Evolutionary conservation across 371 early-diverging fungal species (phyloP).

Genomic region (Syncephalastrum monosporum): DNA sequence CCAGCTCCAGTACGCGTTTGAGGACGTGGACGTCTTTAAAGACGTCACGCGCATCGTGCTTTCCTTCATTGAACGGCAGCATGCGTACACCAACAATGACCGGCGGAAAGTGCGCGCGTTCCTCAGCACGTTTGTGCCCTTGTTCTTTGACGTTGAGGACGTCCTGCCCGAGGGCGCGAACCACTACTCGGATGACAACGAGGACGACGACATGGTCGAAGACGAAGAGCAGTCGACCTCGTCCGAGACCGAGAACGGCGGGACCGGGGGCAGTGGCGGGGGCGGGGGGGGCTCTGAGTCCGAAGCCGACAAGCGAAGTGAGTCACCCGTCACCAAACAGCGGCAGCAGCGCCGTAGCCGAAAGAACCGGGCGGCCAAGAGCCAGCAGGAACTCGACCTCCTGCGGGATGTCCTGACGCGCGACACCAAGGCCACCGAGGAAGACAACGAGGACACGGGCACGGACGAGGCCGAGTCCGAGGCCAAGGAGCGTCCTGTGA

Average conservation of each 20-base stretch:
- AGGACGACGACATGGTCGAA: conserved; percentile 28
- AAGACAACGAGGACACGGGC: conserved; percentile 28
- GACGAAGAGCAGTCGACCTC: conserved; percentile 32
- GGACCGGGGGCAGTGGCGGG: too few species aligned
- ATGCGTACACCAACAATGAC: conserved; percentile 60
- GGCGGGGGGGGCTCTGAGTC: conserved; percentile 21
- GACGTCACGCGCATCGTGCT: conserved; percentile 65
- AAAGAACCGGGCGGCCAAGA: conserved; percentile 27
- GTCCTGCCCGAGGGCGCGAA: conserved; percentile 33
- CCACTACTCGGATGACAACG: conserved; percentile 26
- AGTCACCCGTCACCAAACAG: conserved; percentile 9
- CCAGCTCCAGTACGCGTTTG: conserved; percentile 65
- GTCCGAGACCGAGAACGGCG: conserved; percentile 17
- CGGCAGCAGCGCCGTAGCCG: conserved; percentile 8
- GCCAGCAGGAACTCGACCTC: conserved; percentile 34
- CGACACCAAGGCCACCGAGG: conserved; percentile 7
- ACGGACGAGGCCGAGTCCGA: conserved; percentile 19
- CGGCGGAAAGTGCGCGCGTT: conserved; percentile 75
- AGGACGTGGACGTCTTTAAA: conserved; percentile 63
- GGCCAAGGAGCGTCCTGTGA: neutral
- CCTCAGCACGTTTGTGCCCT: conserved; percentile 69
- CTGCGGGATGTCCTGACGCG: conserved; percentile 38
- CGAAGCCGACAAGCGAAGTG: conserved; percentile 18
- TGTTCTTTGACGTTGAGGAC: conserved; percentile 66
- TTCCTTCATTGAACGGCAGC: conserved; percentile 49